Percentiles rank a stretch among this genome's conserved stretches.
These are phyloP conservation scores for Boletus sp. DNA, from an alignment of 768 basidiomycete genomes.

Conservation along the genomic window DNA sequence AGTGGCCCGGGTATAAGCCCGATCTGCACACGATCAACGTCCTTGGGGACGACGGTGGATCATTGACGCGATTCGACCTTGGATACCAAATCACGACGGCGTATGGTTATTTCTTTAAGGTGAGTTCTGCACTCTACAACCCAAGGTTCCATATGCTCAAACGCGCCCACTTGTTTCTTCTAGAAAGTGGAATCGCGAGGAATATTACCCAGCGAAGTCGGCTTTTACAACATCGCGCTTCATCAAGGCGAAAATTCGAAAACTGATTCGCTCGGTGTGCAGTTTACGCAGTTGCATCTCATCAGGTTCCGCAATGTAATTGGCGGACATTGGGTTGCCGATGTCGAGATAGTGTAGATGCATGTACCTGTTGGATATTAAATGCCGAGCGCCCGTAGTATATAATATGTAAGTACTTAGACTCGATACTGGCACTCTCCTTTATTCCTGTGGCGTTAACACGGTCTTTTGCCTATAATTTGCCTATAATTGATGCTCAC, in stretches of 20 bases:
- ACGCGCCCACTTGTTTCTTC: neutral
- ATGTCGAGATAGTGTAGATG: slow-evolving; percentile 9
- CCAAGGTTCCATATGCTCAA: neutral
- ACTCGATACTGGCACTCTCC: no score
- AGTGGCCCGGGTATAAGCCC: slow-evolving; percentile 12
- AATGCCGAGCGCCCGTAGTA: neutral
- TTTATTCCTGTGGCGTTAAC: no score
- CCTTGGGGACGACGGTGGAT: neutral
- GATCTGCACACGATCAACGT: neutral
- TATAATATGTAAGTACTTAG: no score
- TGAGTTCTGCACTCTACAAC: neutral
- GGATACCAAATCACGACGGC: neutral
- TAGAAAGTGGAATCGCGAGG: neutral
- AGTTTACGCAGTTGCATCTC: slow-evolving; percentile 7
- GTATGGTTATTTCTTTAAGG: neutral
- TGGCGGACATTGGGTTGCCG: slow-evolving; percentile 6
- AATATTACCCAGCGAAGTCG: neutral
- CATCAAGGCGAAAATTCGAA: neutral
- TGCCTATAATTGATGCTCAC: no score
- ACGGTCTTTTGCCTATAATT: no score
- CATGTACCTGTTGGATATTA: neutral
- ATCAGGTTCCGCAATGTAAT: neutral
- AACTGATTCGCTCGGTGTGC: slow-evolving; percentile 1
- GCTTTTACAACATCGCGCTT: slow-evolving; percentile 11
- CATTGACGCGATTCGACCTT: slow-evolving; percentile 4